A percentile compares a stretch with the other conserved stretches of the same genome.
Evolutionary conservation across 1,284 basidiomycete species (phyloP).

Genomic region (Ceratobasidium papillatum): DNA sequence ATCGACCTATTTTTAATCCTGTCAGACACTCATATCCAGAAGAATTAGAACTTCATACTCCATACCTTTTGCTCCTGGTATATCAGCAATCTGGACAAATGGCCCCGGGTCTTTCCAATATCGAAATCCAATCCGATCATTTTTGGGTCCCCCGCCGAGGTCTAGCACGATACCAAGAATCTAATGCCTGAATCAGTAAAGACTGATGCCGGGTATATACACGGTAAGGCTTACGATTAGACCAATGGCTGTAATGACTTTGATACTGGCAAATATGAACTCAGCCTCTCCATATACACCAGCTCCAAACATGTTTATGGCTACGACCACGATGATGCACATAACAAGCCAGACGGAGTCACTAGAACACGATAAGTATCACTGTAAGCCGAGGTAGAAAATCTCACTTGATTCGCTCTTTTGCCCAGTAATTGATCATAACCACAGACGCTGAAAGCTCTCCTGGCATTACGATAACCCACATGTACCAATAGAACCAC

Average conservation of each 20-base stretch:
- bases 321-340: constrained; percentile 73
- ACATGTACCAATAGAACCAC: constrained; percentile 85
- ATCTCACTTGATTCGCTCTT: constrained; percentile 41
- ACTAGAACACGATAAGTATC: constrained; percentile 56
- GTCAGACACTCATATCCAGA: too few relatives aligned
- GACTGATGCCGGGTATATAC: constrained; percentile 33
- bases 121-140: constrained; percentile 52
- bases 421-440: constrained; percentile 76
- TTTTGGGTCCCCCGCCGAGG: constrained; percentile 53
- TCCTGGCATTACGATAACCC: constrained; percentile 71
- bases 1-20: too few relatives aligned
- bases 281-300: constrained; percentile 67
- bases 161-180: constrained; percentile 74
- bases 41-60: too few relatives aligned
- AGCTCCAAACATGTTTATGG: constrained; percentile 70
- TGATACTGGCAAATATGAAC: constrained; percentile 75
- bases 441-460: constrained; percentile 81
- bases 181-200: constrained; percentile 48
- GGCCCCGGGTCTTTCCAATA: constrained; percentile 59
- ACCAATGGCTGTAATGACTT: constrained; percentile 75
- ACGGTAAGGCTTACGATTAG: constrained; percentile 44
- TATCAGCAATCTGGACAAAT: constrained; percentile 54
- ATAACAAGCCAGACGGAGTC: constrained; percentile 80
- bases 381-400: constrained; percentile 36
- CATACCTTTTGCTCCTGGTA: constrained; percentile 62